Base-by-base conservation (phyloP, 768 basidiomycete species). In the Mycena leptocephala region DNA sequence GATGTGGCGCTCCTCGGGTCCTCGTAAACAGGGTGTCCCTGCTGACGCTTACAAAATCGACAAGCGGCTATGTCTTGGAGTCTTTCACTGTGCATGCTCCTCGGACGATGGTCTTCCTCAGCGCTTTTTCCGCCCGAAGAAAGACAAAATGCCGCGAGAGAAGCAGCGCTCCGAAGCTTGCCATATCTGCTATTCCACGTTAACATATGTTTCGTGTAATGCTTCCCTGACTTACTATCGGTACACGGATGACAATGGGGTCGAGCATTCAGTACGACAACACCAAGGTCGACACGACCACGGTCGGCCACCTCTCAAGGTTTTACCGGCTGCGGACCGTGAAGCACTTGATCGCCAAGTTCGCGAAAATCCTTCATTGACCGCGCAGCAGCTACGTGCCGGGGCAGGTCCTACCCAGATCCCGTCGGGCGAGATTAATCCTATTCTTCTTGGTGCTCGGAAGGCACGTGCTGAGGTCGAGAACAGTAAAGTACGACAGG, bases 381-480 rank as follows among this genome's bases (percentile, higher is more conserved):
- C 73, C 0, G 66, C 73, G 3, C 66, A 61, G 37, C 43, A 67
- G 18, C 58, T 68, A n/a, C 72, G 72, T 1, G 56, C 72, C 7
- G 72, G 41, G 10, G 65, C 72, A 2, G 64, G 72, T n/a, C 32
- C 65, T 1, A 55, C 32, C 1, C 72, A 74, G 62, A 41, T 67
- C 2, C 11, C 72, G 3, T 26, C 68, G 1, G 72, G 72, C 2
- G 72, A 67, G 11, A 74, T 74, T 33, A 58, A 74, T 28, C 64
- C 72, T 5, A 53, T 66, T 53, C 58, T 74, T 13, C 55, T 61
- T 14, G 59, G 43, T 22, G 30, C 73, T 9, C 65, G 66, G 11
- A 74, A 74, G 24, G 73, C 73, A 2, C 65, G 73, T 3, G 7
- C 20, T 2, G 73, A 74, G 46, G 73, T 68, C 3, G 72, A 73